Base-by-base conservation (phyloP, 2,329 filamentous ascomycete species). In the Delphinella strobiligena region DNA sequence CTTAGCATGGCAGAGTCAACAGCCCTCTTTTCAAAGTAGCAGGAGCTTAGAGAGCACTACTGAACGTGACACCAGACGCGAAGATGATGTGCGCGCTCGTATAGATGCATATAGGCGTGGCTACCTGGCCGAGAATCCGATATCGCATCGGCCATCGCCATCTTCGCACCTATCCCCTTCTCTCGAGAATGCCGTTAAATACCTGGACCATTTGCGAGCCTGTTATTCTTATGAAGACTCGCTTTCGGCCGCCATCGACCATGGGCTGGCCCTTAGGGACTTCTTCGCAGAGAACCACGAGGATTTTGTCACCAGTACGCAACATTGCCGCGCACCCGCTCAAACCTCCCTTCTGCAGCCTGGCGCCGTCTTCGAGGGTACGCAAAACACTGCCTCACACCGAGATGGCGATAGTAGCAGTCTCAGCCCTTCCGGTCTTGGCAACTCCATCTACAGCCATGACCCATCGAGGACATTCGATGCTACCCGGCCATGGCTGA, bases 291-390 rank as follows among this genome's bases (percentile, higher is more conserved):
- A 68, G 45, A 66, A 71, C 44, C 56, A 67, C 42, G 56, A 71
- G 37, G 75, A 80, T 50, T 76, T 80, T 42, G 61, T 79, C 31
- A 62, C 75, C 18, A 68, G 78, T 48, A 67, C 71, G 12, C 54
- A 57, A 15, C 63, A 59, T 19, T 62, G 78, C 12, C 60, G 65
- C 2, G 64, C 67, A 2, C 69, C 73, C n/a, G 50, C 57, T 2
- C 59, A 66, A 38, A 76, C 68, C 36, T 80, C 76, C 5, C 80
- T 75, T 74, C 58, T 82, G 9, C 67, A 70, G 37, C 68, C 74
- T 4, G 77, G 78, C 15, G 68, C 72, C 38, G 63, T 75, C 0
- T 77, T 80, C 46, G 68, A 68, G 10, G 78, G 78, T 3, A 72
- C 67, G 18, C 78, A 82, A 52, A 70, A 75, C 50, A 75, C 75